Evolutionary conservation across 2,329 filamentous ascomycete species (phyloP).

Genomic region (Ophiostoma sp.): DNA sequence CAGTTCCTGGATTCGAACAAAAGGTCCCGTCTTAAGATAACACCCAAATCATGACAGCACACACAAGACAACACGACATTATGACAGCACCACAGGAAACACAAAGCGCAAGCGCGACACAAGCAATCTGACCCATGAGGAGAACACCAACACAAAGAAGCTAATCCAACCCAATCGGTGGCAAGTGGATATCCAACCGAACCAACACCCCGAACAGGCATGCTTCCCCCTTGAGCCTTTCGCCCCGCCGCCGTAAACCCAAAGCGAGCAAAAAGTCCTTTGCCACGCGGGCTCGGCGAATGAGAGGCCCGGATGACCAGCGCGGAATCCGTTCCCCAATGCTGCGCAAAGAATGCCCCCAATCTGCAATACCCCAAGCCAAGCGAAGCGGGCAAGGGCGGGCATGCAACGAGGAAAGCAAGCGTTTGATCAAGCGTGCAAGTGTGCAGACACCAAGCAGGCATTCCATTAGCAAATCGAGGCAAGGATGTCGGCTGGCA

Average conservation of each 20-base stretch:
- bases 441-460: not conserved
- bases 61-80: not conserved
- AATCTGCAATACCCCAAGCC: not conserved
- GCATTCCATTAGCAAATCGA: not conserved
- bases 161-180: not conserved
- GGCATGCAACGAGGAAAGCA: not conserved
- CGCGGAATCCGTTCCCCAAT: not conserved
- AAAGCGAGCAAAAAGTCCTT: slow-evolving; percentile 29
- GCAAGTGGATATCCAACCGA: too few relatives aligned
- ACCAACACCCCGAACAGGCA: too few relatives aligned
- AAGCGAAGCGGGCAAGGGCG: not conserved
- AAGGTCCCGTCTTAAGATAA: slow-evolving; percentile 13
- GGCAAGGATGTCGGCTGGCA: not conserved
- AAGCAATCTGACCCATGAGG: not conserved
- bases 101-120: not conserved
- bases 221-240: not conserved
- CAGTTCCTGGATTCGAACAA: slow-evolving; percentile 18
- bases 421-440: not conserved
- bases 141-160: not conserved
- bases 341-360: not conserved
- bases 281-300: not conserved
- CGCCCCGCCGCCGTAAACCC: slow-evolving; percentile 25
- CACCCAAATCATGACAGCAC: not conserved
- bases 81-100: not conserved
- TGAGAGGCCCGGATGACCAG: not conserved